Conservation (phyloP, 176 grass and related monocot genomes). For the Eremochloa ophiuroides region DNA sequence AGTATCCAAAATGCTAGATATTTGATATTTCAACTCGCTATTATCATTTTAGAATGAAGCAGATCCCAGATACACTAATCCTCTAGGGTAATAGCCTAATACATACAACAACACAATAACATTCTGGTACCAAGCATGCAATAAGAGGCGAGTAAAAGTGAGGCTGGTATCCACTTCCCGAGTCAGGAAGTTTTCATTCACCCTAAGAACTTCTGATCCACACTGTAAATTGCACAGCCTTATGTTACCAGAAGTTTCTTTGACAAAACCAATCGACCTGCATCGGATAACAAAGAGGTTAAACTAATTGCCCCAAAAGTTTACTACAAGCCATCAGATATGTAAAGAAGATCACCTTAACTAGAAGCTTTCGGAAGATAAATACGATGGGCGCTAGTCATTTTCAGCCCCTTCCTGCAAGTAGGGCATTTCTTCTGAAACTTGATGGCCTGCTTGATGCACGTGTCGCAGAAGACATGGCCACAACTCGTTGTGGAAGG, state of each 20-base stretch:
- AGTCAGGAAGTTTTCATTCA: background rate
- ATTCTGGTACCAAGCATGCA: background rate
- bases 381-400: slow-evolving; percentile 69
- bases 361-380: slow-evolving; percentile 54
- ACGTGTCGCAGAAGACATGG: slow-evolving; percentile 75
- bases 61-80: slow-evolving; percentile 15
- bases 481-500: slow-evolving; percentile 82
- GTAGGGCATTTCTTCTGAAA: slow-evolving; percentile 91
- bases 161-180: background rate
- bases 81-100: background rate
- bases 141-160: background rate
- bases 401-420: slow-evolving; percentile 56
- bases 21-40: background rate
- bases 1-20: background rate
- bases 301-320: background rate
- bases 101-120: slow-evolving; percentile 8
- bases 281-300: background rate
- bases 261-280: background rate
- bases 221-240: background rate
- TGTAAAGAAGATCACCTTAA: slow-evolving; percentile 30
- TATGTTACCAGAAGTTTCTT: background rate
- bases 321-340: background rate
- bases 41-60: background rate
- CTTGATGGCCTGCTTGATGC: slow-evolving; percentile 73
- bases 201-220: slow-evolving; percentile 3